Evolutionary conservation across 768 basidiomycete genomes (phyloP), one percentile per base, ranked within the genome.

Genomic region (Gymnopilus junonius): DNA sequence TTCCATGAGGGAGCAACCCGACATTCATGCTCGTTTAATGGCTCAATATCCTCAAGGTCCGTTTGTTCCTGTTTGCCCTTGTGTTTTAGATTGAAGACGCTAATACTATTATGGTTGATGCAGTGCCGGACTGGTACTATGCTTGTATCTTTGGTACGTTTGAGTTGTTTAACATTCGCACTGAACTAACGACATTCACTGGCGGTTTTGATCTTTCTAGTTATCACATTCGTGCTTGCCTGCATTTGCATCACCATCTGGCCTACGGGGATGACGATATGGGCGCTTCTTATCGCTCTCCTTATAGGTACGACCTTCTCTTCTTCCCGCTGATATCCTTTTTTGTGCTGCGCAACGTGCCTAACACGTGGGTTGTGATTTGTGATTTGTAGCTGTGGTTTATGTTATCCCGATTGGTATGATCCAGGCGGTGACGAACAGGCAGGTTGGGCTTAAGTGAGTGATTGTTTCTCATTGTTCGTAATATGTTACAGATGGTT

Each of bases 341-440:
- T 31, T 34, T 35, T 51, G 51, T 63, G 12, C 32, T 8, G 50
- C n/a, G 48, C 48, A 51, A 51, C 48, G 48, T 51, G 48, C 31
- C 23, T 32, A 29, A 29, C 48, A 51, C 48, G 54, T 40, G 54
- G 45, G 48, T 29, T 37, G 54, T 27, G 50, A 55, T 40, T 62
- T 46, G 42, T 34, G n/a, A 56, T 42, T 34, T 43, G 35, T 56
- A 81, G 82, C 83, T 23, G 75, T 79, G 42, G 62, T 90, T 34
- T 92, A 92, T 67, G 80, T 89, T 42, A 80, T 94, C 31, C 92
- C 92, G 14, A 85, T 90, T 58, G 91, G 80, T 65, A 87, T 92
- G 85, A 91, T 93, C 63, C 87, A 92, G 67, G 90, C 91, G 1
- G 85, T 92, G 65, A 93, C 92, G 31, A 93, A 93, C 73, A 87